These are phyloP conservation scores for Immersiella caudata DNA, from an alignment of 495 filamentous ascomycete genomes.

Conservation along the genomic window DNA sequence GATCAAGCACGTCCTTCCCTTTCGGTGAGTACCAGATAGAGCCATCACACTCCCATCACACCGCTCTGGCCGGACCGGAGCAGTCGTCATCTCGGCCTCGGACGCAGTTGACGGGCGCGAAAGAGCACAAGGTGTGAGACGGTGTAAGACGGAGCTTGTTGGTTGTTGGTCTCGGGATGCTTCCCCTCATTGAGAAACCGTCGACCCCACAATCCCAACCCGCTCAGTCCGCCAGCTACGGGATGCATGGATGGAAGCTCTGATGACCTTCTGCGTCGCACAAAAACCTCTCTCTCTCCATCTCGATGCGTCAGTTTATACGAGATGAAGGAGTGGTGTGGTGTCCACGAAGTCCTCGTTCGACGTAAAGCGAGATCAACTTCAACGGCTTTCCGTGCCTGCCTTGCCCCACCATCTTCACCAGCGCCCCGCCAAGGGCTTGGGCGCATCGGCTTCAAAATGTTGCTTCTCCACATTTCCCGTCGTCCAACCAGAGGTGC, in stretches of 20 bases:
- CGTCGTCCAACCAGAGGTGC: slow-evolving; percentile 31
- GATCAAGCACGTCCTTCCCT: slow-evolving; percentile 11
- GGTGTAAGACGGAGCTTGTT: slow-evolving; percentile 3
- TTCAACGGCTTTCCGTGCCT: slow-evolving; percentile 15
- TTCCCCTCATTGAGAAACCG: not conserved
- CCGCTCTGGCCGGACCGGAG: not conserved
- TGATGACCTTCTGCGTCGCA: not conserved
- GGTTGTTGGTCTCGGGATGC: not conserved
- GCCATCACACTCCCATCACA: slow-evolving; percentile 16
- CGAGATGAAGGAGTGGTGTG: not conserved
- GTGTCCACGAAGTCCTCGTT: not conserved
- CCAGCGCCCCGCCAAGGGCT: slow-evolving; percentile 11
- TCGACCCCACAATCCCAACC: not conserved
- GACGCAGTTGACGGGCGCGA: too few species aligned
- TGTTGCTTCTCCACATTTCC: slow-evolving; percentile 30
- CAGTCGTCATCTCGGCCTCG: not conserved
- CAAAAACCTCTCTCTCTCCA: not conserved
- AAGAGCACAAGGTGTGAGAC: slow-evolving; percentile 14
- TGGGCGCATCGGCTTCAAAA: slow-evolving; percentile 15
- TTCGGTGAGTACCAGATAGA: slow-evolving; percentile 7
- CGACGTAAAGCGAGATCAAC: slow-evolving; percentile 2
- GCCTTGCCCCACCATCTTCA: not conserved
- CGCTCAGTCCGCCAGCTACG: not conserved
- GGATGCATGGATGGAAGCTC: not conserved
- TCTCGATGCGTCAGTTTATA: slow-evolving; percentile 1